Base-by-base conservation (phyloP, 768 basidiomycete genomes). In the Cystofilobasidium capitatum region DNA sequence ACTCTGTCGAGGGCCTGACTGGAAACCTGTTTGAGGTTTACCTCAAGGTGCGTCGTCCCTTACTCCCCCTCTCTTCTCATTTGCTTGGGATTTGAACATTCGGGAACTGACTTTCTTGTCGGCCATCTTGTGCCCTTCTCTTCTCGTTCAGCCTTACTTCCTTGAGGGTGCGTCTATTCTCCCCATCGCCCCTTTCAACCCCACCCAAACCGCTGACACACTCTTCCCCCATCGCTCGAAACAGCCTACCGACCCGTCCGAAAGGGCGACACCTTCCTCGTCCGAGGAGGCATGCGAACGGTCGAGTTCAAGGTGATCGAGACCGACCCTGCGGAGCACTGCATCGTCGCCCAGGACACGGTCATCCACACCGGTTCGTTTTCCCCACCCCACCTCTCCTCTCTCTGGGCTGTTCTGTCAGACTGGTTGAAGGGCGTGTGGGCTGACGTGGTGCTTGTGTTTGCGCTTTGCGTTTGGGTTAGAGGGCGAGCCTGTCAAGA, bases 261-360 rank as follows among this genome's bases (percentile, higher is more conserved):
- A 75, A 94, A 92, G 81, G 96, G 94, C 62, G 96, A 99, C 76
- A 97, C 94, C 26, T 99, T 99, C 88, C 88, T 98, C 64, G 93
- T 97, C 71, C 89, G 94, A 72, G 96, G 96, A 73, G 94, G 93
- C 69, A 94, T 96, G 89, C 83, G 94, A 72, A 93, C 91, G 60
- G 94, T 98, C 51, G 96, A 99, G 79, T 99, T 99, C 83, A 99
- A 99, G 79, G 90, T 98, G 62, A 87, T 98, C 72, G 96, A 98
- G 78, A 96, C 92, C 39, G 96, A 99, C 77, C 96, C 96, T 0
- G 83, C 93, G 36, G 96, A 98, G 74, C 97, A 88, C 79, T 98
- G 96, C 81, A 99, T 99, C 71, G 93, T 99, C 47, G 94, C 96
- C 0, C 96, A 98, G 76, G 96, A 99, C 74, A 99, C 96, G 1